Evolutionary conservation across 139 green algal genomes (phyloP), one percentile per base, ranked within the genome.

Genomic region (Haematococcus lacustris): DNA sequence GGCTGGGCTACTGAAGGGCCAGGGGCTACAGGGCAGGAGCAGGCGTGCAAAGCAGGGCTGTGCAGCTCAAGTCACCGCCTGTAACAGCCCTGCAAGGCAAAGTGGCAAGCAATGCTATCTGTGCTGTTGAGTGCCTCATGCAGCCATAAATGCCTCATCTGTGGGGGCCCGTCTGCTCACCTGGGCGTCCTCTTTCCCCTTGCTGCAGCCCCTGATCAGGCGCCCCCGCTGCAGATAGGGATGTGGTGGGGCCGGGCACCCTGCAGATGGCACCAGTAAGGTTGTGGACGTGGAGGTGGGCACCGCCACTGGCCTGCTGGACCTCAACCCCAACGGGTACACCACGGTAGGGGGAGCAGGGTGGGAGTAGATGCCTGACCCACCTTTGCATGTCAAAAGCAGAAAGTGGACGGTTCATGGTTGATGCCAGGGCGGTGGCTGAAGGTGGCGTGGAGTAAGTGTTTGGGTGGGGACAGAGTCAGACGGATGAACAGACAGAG

Each of bases 281-380:
- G 53, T 87, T 21, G 78, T 89, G 66, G 91, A 96, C 76, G 40
- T 93, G 7, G 88, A 94, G 65, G 92, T 81, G 4, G 90, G 88
- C 23, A 65, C 35, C 38, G 76, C 39, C 70, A 51, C 77, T 51
- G 77, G 51, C 17, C 73, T 92, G 75, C 33, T 88, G 30, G 80
- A 94, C 61, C 78, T 93, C n/a, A 96, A 96, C 83, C 87, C 90
- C 30, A 57, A 78, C 26, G 86, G 82, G 37, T 90, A 51, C 9
- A 66, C 30, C 33, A 66, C 21, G 47, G 13, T 57, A n/a, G 47
- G 41, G 73, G 51, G 23, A 69, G 73, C 37, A 73, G 73, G 65
- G 66, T 69, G 65, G 33, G 63, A 66, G 73, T 78, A 51, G 1
- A 59, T 57, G 37, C 1, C 23, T 59, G 13, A 13, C 47, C 59